A percentile compares a stretch with the other conserved stretches of the same genome.
Evolutionary conservation across 2,329 filamentous ascomycete species (phyloP).

Genomic region (Rutstroemia sydowiana): DNA sequence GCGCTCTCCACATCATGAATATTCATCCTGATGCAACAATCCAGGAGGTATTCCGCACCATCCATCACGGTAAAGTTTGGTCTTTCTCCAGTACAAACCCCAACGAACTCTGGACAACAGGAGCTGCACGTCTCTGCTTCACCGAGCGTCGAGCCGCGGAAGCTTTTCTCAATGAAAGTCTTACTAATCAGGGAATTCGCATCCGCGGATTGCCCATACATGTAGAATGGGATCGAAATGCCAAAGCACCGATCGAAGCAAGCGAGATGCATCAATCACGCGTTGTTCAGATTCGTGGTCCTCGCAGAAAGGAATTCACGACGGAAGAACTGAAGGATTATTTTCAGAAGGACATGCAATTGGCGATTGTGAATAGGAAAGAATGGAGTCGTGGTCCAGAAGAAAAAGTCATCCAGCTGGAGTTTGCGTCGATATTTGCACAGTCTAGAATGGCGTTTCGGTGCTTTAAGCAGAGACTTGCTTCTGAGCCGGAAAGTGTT

Average conservation of each 20-base stretch:
- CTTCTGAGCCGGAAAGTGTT: not conserved
- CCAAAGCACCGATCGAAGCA: not conserved
- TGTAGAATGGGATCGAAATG: conserved; percentile 13
- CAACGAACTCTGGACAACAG: not conserved
- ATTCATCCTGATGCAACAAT: not conserved
- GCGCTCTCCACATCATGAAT: not conserved
- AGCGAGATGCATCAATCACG: conserved; percentile 9
- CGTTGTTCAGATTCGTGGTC: conserved; percentile 11
- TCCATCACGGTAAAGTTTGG: conserved; percentile 1
- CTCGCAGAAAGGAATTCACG: not conserved
- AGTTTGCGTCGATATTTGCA: conserved; percentile 5
- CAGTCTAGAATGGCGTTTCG: conserved; percentile 9
- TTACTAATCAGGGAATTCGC: conserved; percentile 4
- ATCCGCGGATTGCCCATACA: conserved; percentile 7
- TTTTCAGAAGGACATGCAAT: conserved; percentile 11
- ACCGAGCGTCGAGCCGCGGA: conserved; percentile 1
- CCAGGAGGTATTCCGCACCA: not conserved
- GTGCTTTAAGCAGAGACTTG: conserved; percentile 4
- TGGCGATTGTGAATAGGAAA: conserved; percentile 5
- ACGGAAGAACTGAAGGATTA: not conserved
- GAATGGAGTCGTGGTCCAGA: not conserved
- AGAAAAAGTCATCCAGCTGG: conserved; percentile 2
- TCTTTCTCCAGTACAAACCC: not conserved
- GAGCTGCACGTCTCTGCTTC: conserved; percentile 3
- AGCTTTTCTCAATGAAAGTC: not conserved